Evolutionary conservation across 345 rosid species (phyloP), one percentile per base, ranked within the genome.

Genomic region (Boechera divaricarpa): DNA sequence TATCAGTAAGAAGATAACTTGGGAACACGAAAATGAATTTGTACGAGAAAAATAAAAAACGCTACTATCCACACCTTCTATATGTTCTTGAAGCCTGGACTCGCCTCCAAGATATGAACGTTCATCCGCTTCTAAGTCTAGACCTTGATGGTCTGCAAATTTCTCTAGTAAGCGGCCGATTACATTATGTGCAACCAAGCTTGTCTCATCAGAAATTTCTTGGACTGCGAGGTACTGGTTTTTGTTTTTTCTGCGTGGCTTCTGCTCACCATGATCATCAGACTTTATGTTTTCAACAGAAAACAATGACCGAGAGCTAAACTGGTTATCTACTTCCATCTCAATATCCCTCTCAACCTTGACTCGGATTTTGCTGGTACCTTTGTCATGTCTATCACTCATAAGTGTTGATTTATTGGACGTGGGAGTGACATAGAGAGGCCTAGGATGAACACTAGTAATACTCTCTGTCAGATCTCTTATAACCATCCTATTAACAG

Each of bases 141-240:
- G 18, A 49, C 83, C 83, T 76, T 83, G 84, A 57, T 48, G 79
- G 61, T 77, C 72, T 8, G 86, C 84, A 53, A 90, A 79, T 67
- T 78, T 84, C 77, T 85, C 87, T 64, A 90, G 69, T 42, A 88
- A 63, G 51, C 29, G 53, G 77, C 95, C 96, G 53, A 92, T 80
- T 12, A 94, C 80, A 74, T 89, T 79, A 83, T 89, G 86, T 16
- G 90, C 89, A 79, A 87, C 82, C 80, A 92, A 53, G 74, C 97
- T 87, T 5, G 91, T 78, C 54, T 84, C 89, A 15, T 92, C 97
- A 82, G 88, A 87, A 26, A 84, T 83, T 57, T 88, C 97, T 83
- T 94, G 98, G 77, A 94, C 66, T 18, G 84, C 70, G 10, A 94
- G 87, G 72, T 92, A 92, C 32, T 74, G 83, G 77, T 90, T 92